Evolutionary conservation across 2,329 filamentous ascomycete genomes (phyloP), one percentile per base, ranked within the genome.

Genomic region (Thyridium curvatum): DNA sequence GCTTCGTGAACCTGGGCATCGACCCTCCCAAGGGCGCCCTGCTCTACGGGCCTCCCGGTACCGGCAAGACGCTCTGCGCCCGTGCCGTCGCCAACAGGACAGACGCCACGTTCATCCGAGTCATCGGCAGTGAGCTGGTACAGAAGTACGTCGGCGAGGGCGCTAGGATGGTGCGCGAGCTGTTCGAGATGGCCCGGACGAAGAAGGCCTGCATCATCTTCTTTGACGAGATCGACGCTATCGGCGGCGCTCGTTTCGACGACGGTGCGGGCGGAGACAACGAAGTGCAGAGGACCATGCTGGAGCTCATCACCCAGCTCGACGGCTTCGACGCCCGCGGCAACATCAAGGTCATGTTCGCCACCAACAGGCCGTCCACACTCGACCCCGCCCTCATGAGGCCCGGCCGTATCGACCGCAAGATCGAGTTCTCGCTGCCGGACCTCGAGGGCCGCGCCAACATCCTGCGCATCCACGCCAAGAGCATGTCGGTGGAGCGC

Each of bases 121-220:
- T 98, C 56, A 98, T 98, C 61, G 93, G 93, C 49, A 95, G 88
- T 53, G 93, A 98, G 64, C 70, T 98, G 55, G 93, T 98, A 8
- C 93, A 98, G 66, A 98, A 98, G 69, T 98, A 98, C 59, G 93
- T 98, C 14, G 93, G 93, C 60, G 93, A 98, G 64, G 93, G 93
- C 60, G 93, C 94, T 5, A 81, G 94, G 54, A 98, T 98, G 93
- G 93, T 98, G 15, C 83, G 93, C 54, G 93, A 98, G 69, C 78
- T 98, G 3, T 98, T 98, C 62, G 93, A 98, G 69, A 98, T 98
- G 93, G 93, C 93, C 9, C 82, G 93, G 52, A 97, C 93, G 41
- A 98, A 98, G 78, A 98, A 98, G 69, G 93, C 93, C 1, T 98
- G 93, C 66, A 98, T 98, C 60, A 98, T 98, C 68, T 98, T 98